phyloP scores from a whole-genome alignment of 768 basidiomycete species.

The Omphalotus guepiniiformis region DNA sequence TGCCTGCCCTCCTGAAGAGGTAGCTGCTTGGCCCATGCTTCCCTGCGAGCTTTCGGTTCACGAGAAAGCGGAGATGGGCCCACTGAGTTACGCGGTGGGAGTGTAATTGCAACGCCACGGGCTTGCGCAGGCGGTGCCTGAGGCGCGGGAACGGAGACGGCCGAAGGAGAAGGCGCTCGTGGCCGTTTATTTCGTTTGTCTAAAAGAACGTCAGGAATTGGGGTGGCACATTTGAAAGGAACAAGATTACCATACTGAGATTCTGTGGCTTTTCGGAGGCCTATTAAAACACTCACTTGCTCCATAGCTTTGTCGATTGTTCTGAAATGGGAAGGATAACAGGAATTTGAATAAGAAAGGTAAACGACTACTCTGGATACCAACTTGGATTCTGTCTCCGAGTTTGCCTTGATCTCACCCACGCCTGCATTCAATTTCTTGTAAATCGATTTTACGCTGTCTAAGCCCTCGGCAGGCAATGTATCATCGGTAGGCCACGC shows the following conservation, averaged over 20 bases:
- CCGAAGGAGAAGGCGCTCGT: constrained; percentile 62
- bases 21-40: constrained; percentile 55
- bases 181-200: constrained; percentile 81
- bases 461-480: constrained; percentile 62
- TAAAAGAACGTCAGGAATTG: constrained; percentile 16
- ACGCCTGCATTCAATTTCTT: constrained; percentile 60
- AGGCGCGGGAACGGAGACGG: constrained; percentile 38
- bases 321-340: constrained; percentile 31
- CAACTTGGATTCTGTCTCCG: constrained; percentile 33
- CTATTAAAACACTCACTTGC: constrained; percentile 63
- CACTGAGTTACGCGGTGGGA: constrained; percentile 54
- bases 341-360: constrained; percentile 7
- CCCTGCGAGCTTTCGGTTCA: constrained; percentile 64
- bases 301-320: constrained; percentile 72
- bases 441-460: constrained; percentile 56
- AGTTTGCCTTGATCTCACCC: constrained; percentile 52
- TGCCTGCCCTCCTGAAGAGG: constrained; percentile 72
- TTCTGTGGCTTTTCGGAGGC: constrained; percentile 69
- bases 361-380: constrained; percentile 2
- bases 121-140: constrained; percentile 25
- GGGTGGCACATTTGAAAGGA: neutral
- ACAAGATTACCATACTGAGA: constrained; percentile 42
- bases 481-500: constrained; percentile 72
- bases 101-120: constrained; percentile 51
- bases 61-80: constrained; percentile 58